Conservation (phyloP, 352 stramenopile species). For the Phytophthora nicotianae region DNA sequence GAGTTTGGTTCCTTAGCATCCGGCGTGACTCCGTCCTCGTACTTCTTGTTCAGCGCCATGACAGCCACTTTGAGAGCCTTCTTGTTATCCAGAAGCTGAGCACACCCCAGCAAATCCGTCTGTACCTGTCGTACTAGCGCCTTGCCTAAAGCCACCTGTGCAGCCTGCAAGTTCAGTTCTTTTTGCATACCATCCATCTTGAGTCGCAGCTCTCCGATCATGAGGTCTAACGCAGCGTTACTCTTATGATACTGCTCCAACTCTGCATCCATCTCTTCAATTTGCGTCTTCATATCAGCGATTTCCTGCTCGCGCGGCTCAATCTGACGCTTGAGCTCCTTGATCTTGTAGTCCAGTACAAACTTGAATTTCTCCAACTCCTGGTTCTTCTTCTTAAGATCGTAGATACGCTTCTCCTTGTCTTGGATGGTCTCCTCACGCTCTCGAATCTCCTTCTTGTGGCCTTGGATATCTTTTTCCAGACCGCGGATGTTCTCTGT, state of each 20-base stretch:
- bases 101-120: slow-evolving; percentile 73
- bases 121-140: slow-evolving; percentile 80
- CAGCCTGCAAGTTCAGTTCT: slow-evolving; percentile 73
- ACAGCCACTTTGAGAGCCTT: slow-evolving; percentile 80
- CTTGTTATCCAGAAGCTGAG: slow-evolving; percentile 75
- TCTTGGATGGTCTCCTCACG: slow-evolving; percentile 95
- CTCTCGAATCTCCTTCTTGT: slow-evolving; percentile 94
- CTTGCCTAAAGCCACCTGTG: slow-evolving; percentile 67
- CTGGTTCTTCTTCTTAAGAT: slow-evolving; percentile 98
- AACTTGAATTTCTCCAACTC: slow-evolving; percentile 98
- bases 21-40: slow-evolving; percentile 69
- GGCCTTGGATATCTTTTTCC: slow-evolving; percentile 93
- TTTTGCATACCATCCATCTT: slow-evolving; percentile 94
- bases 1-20: slow-evolving; percentile 91
- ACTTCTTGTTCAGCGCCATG: slow-evolving; percentile 89
- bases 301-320: slow-evolving; percentile 96
- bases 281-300: slow-evolving; percentile 93
- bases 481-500: slow-evolving; percentile 92
- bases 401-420: slow-evolving; percentile 97
- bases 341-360: slow-evolving; percentile 97
- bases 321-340: slow-evolving; percentile 96
- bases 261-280: slow-evolving; percentile 96
- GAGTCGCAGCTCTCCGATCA: slow-evolving; percentile 94
- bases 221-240: slow-evolving; percentile 93
- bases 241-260: slow-evolving; percentile 96